Percentiles rank a stretch among this genome's conserved stretches.
Evolutionary conservation across 2,329 filamentous ascomycete genomes (phyloP).

Genomic region (Cyanodermella asteris): DNA sequence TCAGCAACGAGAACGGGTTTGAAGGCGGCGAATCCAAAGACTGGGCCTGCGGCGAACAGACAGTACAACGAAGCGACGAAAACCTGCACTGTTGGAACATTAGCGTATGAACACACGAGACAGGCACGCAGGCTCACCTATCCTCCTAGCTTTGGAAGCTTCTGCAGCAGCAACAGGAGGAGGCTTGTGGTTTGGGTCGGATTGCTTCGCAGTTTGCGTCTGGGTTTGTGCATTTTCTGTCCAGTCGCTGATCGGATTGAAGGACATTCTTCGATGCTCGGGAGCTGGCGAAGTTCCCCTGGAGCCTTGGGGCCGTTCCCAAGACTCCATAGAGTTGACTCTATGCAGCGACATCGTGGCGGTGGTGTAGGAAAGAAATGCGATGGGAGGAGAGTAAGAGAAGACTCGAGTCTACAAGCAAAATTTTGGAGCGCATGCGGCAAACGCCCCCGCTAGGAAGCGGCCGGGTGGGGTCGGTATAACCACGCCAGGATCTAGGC

Average conservation of each 20-base stretch:
- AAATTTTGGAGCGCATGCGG: too few species aligned
- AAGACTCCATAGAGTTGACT: conserved; percentile 8
- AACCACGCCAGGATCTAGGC: too few species aligned
- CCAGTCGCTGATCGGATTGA: conserved; percentile 7
- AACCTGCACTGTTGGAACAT: conserved; percentile 30
- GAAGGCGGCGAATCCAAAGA: conserved; percentile 68
- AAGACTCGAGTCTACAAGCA: too few species aligned
- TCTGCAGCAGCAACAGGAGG: conserved; percentile 7
- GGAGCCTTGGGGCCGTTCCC: conserved; percentile 7
- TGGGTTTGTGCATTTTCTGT: too few species aligned
- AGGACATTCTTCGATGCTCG: conserved; percentile 8
- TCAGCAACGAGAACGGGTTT: conserved; percentile 61
- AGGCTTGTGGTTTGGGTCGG: too few species aligned
- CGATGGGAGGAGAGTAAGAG: too few species aligned
- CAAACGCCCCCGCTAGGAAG: too few species aligned
- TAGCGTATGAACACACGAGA: conserved; percentile 1
- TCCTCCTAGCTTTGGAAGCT: conserved; percentile 6
- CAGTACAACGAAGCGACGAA: conserved; percentile 46
- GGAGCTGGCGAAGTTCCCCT: conserved; percentile 8
- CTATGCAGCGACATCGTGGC: conserved; percentile 8
- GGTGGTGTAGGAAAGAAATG: too few species aligned
- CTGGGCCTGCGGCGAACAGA: conserved; percentile 53
- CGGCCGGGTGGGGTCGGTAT: too few species aligned
- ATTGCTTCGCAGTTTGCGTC: too few species aligned
- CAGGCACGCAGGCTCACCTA: conserved; percentile 2